Base-by-base conservation (phyloP, 2,329 filamentous ascomycete genomes). In the Lasiodiplodia theobromae region DNA sequence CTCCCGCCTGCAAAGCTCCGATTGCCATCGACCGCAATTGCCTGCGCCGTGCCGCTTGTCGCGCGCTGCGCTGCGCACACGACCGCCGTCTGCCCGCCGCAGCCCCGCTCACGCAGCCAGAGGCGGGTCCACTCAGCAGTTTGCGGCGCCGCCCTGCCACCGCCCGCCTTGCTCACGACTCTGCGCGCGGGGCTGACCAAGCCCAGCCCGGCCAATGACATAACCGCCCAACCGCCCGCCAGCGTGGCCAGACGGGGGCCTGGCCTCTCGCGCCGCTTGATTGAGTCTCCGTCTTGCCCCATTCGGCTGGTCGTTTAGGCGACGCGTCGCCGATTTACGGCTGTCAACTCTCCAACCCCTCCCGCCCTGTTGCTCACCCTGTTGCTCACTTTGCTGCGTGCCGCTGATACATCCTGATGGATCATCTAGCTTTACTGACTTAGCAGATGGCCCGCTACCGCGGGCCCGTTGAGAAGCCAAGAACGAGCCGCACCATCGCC, bases 181-280 rank as follows among this genome's bases (percentile, higher is more conserved):
- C 47, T 64, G 28, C 51, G 60, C 60, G 60, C 60, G 60, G 60
- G 60, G 60, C 60, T 64, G 60, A 64, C 60, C 60, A 64, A 64
- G 44, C 51, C 44, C 28, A 6, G 18, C n/a, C 31, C 60, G 47
- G 23, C 60, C 60, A 52, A 64, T 64, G 60, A 64, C 60, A 64
- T 64, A 64, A 64, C 60, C 44, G 60, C 58, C 25, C 18, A 44
- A 16, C 40, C 21, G 18, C 31, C 40, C 8, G 58, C 60, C 60
- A 64, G 60, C 60, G 60, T 64, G 60, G 60, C 60, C 60, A 40
- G 60, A 64, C 44, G 31, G 21, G 44, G 54, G 54, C 28, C 52
- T 56, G 25, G 52, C 52, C 52, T 31, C 54, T 18, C 31, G 10
- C 31, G 56, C 21, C 18, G 16, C 5, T 16, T 34, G 44, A 31